Evolutionary conservation across 768 basidiomycete genomes (phyloP).

Genomic region (Panus rudis): DNA sequence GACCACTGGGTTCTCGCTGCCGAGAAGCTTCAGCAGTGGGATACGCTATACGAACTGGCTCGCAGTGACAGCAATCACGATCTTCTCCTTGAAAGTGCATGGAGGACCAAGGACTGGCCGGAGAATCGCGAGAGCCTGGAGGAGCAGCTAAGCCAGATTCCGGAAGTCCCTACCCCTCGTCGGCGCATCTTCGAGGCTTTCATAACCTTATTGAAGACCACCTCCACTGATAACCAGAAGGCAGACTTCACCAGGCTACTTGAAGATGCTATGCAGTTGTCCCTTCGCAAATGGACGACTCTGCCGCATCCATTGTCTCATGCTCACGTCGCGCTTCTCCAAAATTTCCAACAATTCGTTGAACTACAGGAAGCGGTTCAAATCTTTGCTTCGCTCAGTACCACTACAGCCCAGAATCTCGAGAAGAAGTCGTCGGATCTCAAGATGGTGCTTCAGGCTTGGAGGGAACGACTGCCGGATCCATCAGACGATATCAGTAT

Average conservation of each 20-base stretch:
- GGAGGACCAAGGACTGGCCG: slow-evolving; percentile 91
- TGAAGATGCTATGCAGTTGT: slow-evolving; percentile 95
- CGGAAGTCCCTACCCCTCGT: slow-evolving; percentile 89
- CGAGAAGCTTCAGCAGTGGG: slow-evolving; percentile 98
- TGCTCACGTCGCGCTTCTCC: slow-evolving; percentile 91
- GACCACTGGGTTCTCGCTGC: slow-evolving; percentile 97
- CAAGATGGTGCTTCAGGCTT: slow-evolving; percentile 93
- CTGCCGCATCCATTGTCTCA: slow-evolving; percentile 80
- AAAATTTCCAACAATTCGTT: slow-evolving; percentile 98
- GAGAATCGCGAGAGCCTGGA: slow-evolving; percentile 73
- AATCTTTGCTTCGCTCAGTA: slow-evolving; percentile 85
- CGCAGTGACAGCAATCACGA: slow-evolving; percentile 87
- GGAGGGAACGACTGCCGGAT: slow-evolving; percentile 95
- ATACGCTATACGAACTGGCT: slow-evolving; percentile 86
- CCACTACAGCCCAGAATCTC: slow-evolving; percentile 80
- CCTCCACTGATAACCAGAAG: slow-evolving; percentile 75
- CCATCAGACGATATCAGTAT: slow-evolving; percentile 95
- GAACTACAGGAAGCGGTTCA: slow-evolving; percentile 94
- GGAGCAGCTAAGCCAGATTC: slow-evolving; percentile 69
- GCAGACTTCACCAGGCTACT: slow-evolving; percentile 81
- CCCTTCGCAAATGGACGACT: slow-evolving; percentile 92
- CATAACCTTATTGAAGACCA: slow-evolving; percentile 80
- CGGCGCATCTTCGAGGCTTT: slow-evolving; percentile 97
- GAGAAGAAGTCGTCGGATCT: slow-evolving; percentile 94
- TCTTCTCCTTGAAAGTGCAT: slow-evolving; percentile 88